Evolutionary conservation across 768 basidiomycete genomes (phyloP).

Genomic region (Phylloporus arenicola): DNA sequence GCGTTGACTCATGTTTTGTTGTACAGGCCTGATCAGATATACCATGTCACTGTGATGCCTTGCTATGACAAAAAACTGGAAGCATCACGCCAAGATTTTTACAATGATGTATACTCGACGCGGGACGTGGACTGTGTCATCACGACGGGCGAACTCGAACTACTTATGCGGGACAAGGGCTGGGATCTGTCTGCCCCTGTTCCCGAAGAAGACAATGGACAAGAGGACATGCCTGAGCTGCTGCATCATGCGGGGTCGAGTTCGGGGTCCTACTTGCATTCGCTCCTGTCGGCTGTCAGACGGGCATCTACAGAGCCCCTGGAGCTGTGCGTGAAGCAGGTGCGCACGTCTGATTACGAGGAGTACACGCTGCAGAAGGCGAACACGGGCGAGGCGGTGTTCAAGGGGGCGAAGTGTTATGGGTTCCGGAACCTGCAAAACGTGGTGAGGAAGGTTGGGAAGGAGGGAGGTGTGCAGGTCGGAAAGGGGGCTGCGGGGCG

Average conservation of each 20-base stretch:
- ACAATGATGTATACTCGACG: conserved; percentile 72
- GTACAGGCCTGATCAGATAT: conserved; percentile 75
- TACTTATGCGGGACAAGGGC: conserved; percentile 74
- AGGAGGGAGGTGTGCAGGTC: conserved; percentile 70
- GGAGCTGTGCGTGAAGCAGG: conserved; percentile 46
- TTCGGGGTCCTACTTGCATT: conserved; percentile 89
- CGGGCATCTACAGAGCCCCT: conserved; percentile 40
- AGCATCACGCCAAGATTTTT: conserved; percentile 92
- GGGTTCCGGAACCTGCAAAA: conserved; percentile 98
- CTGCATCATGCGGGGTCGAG: conserved; percentile 77
- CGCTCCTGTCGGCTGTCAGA: conserved; percentile 58
- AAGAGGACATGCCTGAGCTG: conserved; percentile 57
- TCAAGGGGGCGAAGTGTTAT: conserved; percentile 93
- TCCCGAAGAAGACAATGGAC: conserved; percentile 40
- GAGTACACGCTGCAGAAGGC: conserved; percentile 54
- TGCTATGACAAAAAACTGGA: conserved; percentile 99
- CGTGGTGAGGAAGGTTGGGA: conserved; percentile 89
- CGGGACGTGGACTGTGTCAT: conserved; percentile 96
- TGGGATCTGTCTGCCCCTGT: conserved; percentile 69
- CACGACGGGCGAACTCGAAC: conserved; percentile 90
- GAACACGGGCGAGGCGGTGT: conserved; percentile 56
- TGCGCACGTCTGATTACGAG: conserved; percentile 75
- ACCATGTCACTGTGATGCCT: conserved; percentile 97
- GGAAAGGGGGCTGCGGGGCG: conserved; percentile 63
- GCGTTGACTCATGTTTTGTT: conserved; percentile 3